Base-by-base conservation (phyloP, 2,329 filamentous ascomycete species). In the Coniochaeta sp. region DNA sequence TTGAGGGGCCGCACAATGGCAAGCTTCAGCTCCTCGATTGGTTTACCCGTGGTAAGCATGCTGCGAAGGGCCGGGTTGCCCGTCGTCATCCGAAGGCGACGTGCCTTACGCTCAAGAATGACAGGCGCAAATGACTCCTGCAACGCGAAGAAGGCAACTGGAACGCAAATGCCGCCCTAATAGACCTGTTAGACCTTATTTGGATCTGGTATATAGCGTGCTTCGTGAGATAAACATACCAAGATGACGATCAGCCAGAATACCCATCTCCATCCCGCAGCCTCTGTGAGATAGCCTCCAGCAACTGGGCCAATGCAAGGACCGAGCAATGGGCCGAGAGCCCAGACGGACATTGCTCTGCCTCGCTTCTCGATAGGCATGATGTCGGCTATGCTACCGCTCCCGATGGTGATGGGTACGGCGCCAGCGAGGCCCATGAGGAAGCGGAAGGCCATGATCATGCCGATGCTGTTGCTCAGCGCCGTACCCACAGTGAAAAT, bases 261-360 rank as follows among this genome's bases (percentile, higher is more conserved):
- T 4, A 85, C 81, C 88, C 88, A 90, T 56, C 86, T 78, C 88
- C 88, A 90, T 6, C 79, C 83, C 4, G 80, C 83, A 62, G 81
- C 76, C 65, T 87, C 74, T 0, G 85, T 78, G 26, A 90, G 85
- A 68, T 86, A 89, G 0, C 84, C 86, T 10, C 86, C 87, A 0
- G 81, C 80, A 1, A 90, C 83, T 0, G 87, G 88, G 0, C 87
- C 87, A 4, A 89, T 73, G 0, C 84, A 84, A 3, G 87, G 87
- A 0, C 87, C 87, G 0, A 89, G 78, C 0, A 90, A 75, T 0
- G 87, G 87, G 14, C 71, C 71, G 19, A 71, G 62, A 14, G 69
- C 66, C 64, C 74, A 78, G 54, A 73, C 65, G 6, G 74, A 70
- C 72, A 77, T 75, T 47, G 74, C 77, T 1, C 65, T 66, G 4